Evolutionary conservation across 1,139 yeast genomes (phyloP), one percentile per base, ranked within the genome.

Genomic region (Maudiozyma humilis): DNA sequence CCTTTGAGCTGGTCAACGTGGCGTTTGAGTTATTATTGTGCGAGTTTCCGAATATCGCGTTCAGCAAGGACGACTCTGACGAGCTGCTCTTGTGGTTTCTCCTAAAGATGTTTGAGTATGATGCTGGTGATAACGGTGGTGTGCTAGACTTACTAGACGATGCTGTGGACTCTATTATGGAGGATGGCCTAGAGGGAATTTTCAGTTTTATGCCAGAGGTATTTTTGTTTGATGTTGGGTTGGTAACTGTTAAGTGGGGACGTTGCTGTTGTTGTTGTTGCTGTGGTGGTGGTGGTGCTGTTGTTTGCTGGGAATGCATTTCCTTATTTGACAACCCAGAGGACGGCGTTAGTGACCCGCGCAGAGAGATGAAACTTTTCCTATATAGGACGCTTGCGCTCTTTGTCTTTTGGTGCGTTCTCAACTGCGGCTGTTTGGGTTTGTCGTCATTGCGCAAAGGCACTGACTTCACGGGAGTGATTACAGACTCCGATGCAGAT

Each of bases 1-100:
- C 36, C 16, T 31, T 31, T 8, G 25, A 20, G 17, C 16, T 35
- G 8, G 38, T 13, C 2, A 35, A 16, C 23, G 42, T 46, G 2
- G 44, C 29, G 34, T 31, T 30, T 4, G 23, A 14, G 13, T 41
- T 31, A 36, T 27, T 42, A 14, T 34, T 38, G 32, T 36, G 46
- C 8, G 46, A 37, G 5, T 51, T 43, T 20, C 60, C 62, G 46
- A 65, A 65, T 8, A 66, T 45, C 2, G 66, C 50, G 18, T 63
- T 66, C 45, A 68, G 59, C 5, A 68, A 41, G 1, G 76, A 70
- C 1, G 78, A 71, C 42, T 77, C 84, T 0, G 76, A 75, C 0
- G 84, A 75, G 41, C 72, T 72, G 13, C 80, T 70, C 48, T 79
- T 71, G 38, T 75, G 70, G 52, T 77, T 83, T 47, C 77, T 73